Evolutionary conservation across 2,329 filamentous ascomycete genomes (phyloP), one percentile per base, ranked within the genome.

Genomic region (Cercospora sesami): DNA sequence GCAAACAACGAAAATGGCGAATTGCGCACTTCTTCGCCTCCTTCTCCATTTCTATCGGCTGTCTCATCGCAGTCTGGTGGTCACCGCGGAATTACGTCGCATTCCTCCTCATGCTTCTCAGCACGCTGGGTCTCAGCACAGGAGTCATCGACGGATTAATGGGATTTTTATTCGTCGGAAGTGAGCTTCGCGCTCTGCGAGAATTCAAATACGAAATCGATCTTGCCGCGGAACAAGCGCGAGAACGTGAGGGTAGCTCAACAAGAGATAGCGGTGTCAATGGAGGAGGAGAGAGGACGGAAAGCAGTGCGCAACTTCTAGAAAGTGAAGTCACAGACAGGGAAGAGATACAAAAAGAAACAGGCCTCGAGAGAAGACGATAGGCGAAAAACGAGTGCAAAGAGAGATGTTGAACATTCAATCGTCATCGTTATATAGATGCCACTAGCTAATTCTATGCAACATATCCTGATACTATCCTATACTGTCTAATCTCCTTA

Each of bases 161-260:
- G 78, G 91, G 93, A 0, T 86, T 95, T 0, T 79, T 98, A 60
- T 99, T 99, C 78, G 90, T 97, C 67, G 89, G 90, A 10, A 89
- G 89, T 69, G 95, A 99, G 81, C 80, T 97, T 68, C 86, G 93
- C 67, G 90, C 91, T 4, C 81, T 99, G 64, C 90, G 88, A 75
- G 95, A 99, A 82, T 98, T 98, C 80, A 89, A 95, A 78, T 97
- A 93, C 91, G 95, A 99, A 80, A 89, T 98, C 28, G 83, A 82
- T 61, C 94, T 91, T 77, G 90, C 90, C 12, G 89, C 78, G 69
- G 68, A 71, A 30, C 70, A 68, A 55, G 79, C 78, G 23, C 67
- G 68, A 60, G 68, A 31, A 33, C 16, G 31, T 28, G 16, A 39
- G 48, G n/a, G 42, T 51, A 33, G 10, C 14, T 33, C 45, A 18